These are phyloP conservation scores for Chaetomium globosum DNA, from an alignment of 2,329 filamentous ascomycete genomes.

Conservation along the genomic window DNA sequence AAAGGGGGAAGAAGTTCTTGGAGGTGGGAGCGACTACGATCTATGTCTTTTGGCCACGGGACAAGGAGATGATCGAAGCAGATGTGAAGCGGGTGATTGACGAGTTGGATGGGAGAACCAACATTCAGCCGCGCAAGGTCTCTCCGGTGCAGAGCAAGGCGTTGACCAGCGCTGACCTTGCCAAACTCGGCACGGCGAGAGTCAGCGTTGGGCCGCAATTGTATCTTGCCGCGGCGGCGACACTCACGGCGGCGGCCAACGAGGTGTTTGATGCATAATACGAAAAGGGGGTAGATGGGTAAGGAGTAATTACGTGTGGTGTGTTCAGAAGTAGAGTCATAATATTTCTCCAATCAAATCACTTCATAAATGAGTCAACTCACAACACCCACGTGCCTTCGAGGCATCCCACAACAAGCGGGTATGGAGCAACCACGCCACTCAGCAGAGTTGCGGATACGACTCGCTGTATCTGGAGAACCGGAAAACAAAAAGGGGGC, in stretches of 20 bases:
- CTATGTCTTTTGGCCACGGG: conserved; percentile 54
- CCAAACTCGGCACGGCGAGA: conserved; percentile 49
- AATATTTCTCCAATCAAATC: neutral
- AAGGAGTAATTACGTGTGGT: neutral
- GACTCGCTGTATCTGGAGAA: neutral
- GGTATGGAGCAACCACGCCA: neutral
- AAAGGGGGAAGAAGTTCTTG: conserved; percentile 52
- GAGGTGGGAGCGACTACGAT: conserved; percentile 55
- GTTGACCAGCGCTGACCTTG: conserved; percentile 42
- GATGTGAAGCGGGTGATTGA: conserved; percentile 47
- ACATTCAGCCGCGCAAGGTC: conserved; percentile 38
- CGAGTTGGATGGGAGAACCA: conserved; percentile 47
- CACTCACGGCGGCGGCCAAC: conserved; percentile 23
- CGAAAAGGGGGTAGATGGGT: no score
- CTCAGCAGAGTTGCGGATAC: neutral
- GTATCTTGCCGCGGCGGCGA: conserved; percentile 22
- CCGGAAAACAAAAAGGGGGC: conserved; percentile 15
- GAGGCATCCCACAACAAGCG: neutral
- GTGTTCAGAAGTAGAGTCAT: neutral
- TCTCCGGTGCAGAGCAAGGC: conserved; percentile 37
- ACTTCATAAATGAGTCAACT: neutral
- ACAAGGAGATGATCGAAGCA: conserved; percentile 39
- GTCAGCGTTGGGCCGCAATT: conserved; percentile 49
- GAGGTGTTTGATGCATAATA: conserved; percentile 21
- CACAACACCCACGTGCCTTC: neutral